Conservation (phyloP, 495 filamentous ascomycete genomes). For the Ascodesmis nigricans region DNA sequence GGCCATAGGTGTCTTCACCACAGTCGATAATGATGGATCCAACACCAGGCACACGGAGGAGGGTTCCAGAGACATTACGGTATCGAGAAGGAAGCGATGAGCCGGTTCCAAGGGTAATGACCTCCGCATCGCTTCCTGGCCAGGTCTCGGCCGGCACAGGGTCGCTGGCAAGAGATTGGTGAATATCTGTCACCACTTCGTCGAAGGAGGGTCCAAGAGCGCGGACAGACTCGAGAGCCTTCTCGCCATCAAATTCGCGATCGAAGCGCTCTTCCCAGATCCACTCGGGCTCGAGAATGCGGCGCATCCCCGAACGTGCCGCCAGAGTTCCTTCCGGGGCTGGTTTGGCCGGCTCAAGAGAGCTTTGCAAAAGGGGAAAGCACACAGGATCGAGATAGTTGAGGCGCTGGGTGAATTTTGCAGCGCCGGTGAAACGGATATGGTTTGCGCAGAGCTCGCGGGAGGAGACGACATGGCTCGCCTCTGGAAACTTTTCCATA, state of each 20-base stretch:
- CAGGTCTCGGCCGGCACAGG: conserved; percentile 29
- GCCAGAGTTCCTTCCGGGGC: conserved; percentile 7
- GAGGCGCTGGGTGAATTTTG: conserved; percentile 39
- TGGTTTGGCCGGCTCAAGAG: conserved; percentile 22
- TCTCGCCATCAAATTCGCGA: conserved; percentile 23
- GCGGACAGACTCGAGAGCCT: conserved; percentile 24
- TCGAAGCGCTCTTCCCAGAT: conserved; percentile 3
- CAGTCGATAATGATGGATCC: conserved; percentile 77
- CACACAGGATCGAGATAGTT: conserved; percentile 43
- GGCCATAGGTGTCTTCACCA: conserved; percentile 86
- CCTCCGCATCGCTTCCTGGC: conserved; percentile 49
- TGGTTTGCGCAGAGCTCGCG: conserved; percentile 48
- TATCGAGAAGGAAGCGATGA: conserved; percentile 77
- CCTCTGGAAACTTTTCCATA: conserved; percentile 34
- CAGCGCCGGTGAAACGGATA: conserved; percentile 40
- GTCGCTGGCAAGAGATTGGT: conserved; percentile 24
- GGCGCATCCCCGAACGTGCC: conserved; percentile 24
- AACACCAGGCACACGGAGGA: conserved; percentile 59
- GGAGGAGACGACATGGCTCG: conserved; percentile 58
- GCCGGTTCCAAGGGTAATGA: conserved; percentile 75
- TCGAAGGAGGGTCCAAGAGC: conserved; percentile 18
- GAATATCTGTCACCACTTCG: conserved; percentile 29
- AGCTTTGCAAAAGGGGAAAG: conserved; percentile 41
- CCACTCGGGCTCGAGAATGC: conserved; percentile 46
- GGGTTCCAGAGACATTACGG: conserved; percentile 69